Evolutionary conservation across 139 green algal species (phyloP), one percentile per base, ranked within the genome.

Genomic region (Auxenochlorella pyrenoidosa): DNA sequence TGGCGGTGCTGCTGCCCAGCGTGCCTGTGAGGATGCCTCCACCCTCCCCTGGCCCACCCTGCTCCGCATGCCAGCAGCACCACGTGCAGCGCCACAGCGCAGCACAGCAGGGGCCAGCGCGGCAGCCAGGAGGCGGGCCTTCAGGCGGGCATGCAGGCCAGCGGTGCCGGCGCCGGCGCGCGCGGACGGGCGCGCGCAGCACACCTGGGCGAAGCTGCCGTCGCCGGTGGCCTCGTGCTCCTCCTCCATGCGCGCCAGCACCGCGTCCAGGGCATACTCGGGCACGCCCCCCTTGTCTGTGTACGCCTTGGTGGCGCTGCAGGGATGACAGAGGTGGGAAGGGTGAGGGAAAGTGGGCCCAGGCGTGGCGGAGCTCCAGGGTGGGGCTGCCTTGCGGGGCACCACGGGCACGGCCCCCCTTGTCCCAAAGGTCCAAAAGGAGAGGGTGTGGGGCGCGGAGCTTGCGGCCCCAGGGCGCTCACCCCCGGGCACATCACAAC

Each of bases 241-340:
- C 75, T 89, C 75, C 58, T 87, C 77, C 43, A 71, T 44, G 41
- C 66, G 59, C 15, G 75, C 78, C 60, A 83, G 19, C 79, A 89
- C 28, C 41, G 76, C 88, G 24, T 91, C 65, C 78, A 91, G 36
- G 32, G 81, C 84, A 6, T 88, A 89, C 83, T 91, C 88, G 38
- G 76, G 13, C 2, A 36, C 30, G 41, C 75, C 84, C 41, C 73
- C 75, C 1, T 66, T 58, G 1, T 71, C 43, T 19, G 88, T 41
- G 38, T 71, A 91, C 32, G 26, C 38, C 63, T 80, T 83, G 21
- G 44, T 68, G 43, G 76, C 83, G 36, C 84, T 88, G 75, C 59
- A 66, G 41, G 10, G 8, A 19, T n/a, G 30, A 34, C 1, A 10
- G 30, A n/a, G 12, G 19, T 38, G 38, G 28, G 58, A 34, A 22